These are phyloP conservation scores for Hirsutella thompsonii DNA, from an alignment of 2,329 filamentous ascomycete genomes.

Conservation along the genomic window DNA sequence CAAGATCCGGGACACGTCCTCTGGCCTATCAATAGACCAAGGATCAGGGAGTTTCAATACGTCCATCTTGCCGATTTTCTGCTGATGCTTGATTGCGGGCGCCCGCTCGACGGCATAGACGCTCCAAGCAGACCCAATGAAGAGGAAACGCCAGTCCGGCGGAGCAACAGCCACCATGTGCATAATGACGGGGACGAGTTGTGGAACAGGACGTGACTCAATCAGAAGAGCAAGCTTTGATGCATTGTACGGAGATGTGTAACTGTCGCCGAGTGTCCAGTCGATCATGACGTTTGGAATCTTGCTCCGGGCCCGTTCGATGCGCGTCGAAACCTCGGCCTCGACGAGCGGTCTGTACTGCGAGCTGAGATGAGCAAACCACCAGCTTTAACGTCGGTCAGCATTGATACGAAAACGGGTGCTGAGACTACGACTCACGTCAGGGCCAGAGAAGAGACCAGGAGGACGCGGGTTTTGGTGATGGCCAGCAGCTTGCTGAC, in stretches of 20 bases:
- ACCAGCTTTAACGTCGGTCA: slow-evolving; percentile 25
- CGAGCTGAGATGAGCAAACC: slow-evolving; percentile 28
- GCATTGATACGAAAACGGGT: neutral
- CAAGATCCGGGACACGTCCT: slow-evolving; percentile 32
- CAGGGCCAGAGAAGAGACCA: slow-evolving; percentile 20
- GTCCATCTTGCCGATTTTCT: slow-evolving; percentile 37
- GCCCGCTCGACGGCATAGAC: slow-evolving; percentile 30
- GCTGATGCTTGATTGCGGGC: slow-evolving; percentile 33
- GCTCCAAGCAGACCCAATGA: slow-evolving; percentile 36
- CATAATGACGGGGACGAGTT: slow-evolving; percentile 34
- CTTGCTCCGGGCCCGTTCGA: slow-evolving; percentile 26
- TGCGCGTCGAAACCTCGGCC: slow-evolving; percentile 20
- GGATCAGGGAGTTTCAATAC: slow-evolving; percentile 33
- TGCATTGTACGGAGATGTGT: slow-evolving; percentile 26
- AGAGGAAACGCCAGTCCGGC: slow-evolving; percentile 40
- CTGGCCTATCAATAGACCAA: slow-evolving; percentile 32
- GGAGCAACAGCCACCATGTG: slow-evolving; percentile 40
- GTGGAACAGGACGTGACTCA: slow-evolving; percentile 32
- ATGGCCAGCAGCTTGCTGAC: slow-evolving; percentile 4
- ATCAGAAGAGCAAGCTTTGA: slow-evolving; percentile 41
- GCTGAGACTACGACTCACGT: slow-evolving; percentile 18
- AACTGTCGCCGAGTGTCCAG: slow-evolving; percentile 20
- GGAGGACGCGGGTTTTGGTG: slow-evolving; percentile 21
- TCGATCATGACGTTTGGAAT: slow-evolving; percentile 26
- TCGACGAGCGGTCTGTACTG: slow-evolving; percentile 29